Base-by-base conservation (phyloP, 495 filamentous ascomycete species). In the Lasiosphaeria miniovina region DNA sequence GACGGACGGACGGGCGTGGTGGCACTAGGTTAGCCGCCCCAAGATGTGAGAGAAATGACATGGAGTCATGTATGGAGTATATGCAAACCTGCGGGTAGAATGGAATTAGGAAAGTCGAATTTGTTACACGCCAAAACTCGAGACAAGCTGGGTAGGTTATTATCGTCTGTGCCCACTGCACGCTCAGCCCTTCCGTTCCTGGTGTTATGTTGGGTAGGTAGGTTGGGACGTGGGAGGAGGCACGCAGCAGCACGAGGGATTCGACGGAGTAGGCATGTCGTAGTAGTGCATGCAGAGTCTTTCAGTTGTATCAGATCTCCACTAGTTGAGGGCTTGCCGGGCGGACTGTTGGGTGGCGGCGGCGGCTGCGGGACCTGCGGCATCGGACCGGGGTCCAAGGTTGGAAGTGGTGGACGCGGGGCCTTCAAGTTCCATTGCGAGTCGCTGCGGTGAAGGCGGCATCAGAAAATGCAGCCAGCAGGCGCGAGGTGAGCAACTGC, bases 71-170 rank as follows among this genome's bases (percentile, higher is more conserved):
- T 14, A n/a, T 3, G 38, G 38, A 9, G 38, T 41, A 49, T 15
- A 52, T 34, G 48, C 34, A 51, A 56, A 31, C 41, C 41, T 51
- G 56, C 15, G 43, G 12, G 43, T 6, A n/a, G 15, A 46, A 46
- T 14, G 43, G 43, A n/a, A 46, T 9, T 9, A 41, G 38, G 14
- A 14, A 41, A 46, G 15, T 14, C 15, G 43, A n/a, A 46, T n/a
- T n/a, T 46, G 43, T 46, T 46, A 46, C 43, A 46, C 11, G 6
- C 12, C 24, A 24, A 11, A 46, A 46, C 43, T 46, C 6, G 43
- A 46, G 43, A 46, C 43, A 46, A n/a, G 24, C 24, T n/a, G 7
- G 43, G 43, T 46, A 24, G 24, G 24, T 2, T 24, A 24, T 24
- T 24, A 24, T 46, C 15, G 43, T n/a, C 43, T 46, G 43, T 46